Evolutionary conservation across 2,329 filamentous ascomycete species (phyloP).

Genomic region (Sphaceloma murrayae): DNA sequence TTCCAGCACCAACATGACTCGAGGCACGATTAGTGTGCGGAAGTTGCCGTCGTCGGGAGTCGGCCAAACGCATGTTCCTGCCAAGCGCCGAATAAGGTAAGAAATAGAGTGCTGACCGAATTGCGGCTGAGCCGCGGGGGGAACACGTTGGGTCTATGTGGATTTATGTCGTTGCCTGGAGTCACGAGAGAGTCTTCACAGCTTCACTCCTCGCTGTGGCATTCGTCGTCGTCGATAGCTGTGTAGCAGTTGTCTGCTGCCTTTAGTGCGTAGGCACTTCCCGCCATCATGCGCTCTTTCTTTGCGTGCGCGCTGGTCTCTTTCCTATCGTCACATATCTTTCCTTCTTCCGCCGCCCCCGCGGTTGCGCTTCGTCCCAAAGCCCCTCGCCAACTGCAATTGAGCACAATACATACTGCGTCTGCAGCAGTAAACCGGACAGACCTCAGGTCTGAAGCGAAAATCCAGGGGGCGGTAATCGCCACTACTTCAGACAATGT

Average conservation of each 20-base stretch:
- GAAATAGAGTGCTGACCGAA: slow-evolving; percentile 10
- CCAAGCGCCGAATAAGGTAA: too few species aligned
- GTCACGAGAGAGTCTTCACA: neutral
- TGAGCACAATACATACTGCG: too few species aligned
- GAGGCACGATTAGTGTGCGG: too few species aligned
- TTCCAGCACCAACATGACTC: too few species aligned
- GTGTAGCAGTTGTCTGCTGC: neutral
- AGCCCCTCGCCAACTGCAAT: too few species aligned
- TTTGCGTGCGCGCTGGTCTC: neutral
- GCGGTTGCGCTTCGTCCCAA: neutral
- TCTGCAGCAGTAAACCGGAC: too few species aligned
- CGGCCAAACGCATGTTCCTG: too few species aligned
- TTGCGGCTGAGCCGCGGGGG: slow-evolving; percentile 2
- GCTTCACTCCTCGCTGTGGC: neutral
- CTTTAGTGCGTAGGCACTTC: neutral
- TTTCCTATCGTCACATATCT: neutral
- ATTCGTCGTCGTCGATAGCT: neutral
- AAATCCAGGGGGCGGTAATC: too few species aligned
- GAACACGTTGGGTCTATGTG: neutral
- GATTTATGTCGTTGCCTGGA: slow-evolving; percentile 14
- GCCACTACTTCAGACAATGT: neutral
- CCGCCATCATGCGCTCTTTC: neutral
- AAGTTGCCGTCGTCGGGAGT: too few species aligned
- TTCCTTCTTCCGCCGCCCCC: slow-evolving; percentile 10
- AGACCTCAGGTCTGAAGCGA: too few species aligned